Evolutionary conservation across 257 asterid species (phyloP).

Genomic region (Penstemon barbatus): DNA sequence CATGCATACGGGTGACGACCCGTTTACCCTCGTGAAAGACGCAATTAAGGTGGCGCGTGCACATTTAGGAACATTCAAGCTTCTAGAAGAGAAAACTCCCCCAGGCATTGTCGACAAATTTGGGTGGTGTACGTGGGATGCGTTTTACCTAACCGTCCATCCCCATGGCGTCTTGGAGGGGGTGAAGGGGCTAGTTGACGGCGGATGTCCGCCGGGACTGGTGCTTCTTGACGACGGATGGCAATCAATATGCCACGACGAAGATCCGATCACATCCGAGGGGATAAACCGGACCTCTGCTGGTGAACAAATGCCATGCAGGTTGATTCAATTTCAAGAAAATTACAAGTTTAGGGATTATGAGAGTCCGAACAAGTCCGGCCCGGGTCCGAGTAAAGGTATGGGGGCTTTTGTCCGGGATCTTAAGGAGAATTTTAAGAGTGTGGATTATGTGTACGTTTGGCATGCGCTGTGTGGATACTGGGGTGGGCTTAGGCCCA

Average conservation of each 20-base stretch:
- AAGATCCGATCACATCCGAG: conserved; percentile 70
- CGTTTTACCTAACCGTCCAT: conserved; percentile 82
- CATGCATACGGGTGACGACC: conserved; percentile 82
- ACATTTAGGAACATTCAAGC: conserved; percentile 75
- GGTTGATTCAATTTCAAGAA: conserved; percentile 71
- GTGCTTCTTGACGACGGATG: conserved; percentile 91
- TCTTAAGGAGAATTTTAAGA: conserved; percentile 54
- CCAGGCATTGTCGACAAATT: conserved; percentile 93
- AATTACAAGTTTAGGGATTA: conserved; percentile 82
- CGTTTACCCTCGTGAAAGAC: conserved; percentile 68
- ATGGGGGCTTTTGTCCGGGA: conserved; percentile 84
- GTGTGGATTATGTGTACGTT: conserved; percentile 79
- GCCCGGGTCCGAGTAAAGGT: conserved; percentile 52
- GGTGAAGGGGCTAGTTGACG: conserved; percentile 75
- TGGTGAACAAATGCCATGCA: conserved; percentile 95
- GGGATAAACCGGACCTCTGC: conserved; percentile 88
- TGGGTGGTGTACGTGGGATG: conserved; percentile 99
- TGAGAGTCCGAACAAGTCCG: conserved; percentile 45
- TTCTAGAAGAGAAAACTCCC: conserved; percentile 81
- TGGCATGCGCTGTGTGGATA: conserved; percentile 97
- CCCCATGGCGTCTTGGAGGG: conserved; percentile 93
- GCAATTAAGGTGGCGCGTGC: conserved; percentile 72
- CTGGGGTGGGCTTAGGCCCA: conserved; percentile 95
- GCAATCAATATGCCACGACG: conserved; percentile 95
- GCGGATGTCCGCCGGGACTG: conserved; percentile 94